Conservation (phyloP, 164 flowering plant genomes). For the Stephania cephalantha region DNA sequence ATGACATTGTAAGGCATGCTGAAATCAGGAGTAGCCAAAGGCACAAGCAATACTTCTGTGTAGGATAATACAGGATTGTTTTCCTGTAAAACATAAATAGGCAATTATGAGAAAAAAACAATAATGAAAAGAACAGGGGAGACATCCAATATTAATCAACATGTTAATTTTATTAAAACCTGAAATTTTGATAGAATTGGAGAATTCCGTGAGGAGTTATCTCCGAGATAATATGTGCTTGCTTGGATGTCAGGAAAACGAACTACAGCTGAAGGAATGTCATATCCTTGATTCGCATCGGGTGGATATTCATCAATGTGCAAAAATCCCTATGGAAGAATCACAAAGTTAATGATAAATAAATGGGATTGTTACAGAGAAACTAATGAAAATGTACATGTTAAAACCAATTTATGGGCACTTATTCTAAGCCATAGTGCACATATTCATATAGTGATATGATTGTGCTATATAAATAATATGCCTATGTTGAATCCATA, state of each 20-base stretch:
- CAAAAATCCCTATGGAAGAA: constrained; percentile 62
- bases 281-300: constrained; percentile 98
- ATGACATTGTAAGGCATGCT: constrained; percentile 99
- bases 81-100: constrained; percentile 41
- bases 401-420: neutral
- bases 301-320: constrained; percentile 97
- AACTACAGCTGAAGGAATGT: constrained; percentile 87
- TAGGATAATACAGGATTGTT: constrained; percentile 54
- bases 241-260: constrained; percentile 62
- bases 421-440: no score
- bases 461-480: no score
- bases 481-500: neutral
- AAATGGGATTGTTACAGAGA: neutral
- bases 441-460: no score
- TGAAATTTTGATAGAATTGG: constrained; percentile 58
- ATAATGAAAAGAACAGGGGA: neutral
- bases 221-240: constrained; percentile 31
- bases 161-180: constrained; percentile 32
- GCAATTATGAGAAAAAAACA: constrained; percentile 8
- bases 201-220: constrained; percentile 28
- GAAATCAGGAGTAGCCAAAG: constrained; percentile 96
- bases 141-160: neutral
- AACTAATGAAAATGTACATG: neutral
- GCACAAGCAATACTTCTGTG: constrained; percentile 93
- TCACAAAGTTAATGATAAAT: neutral